A percentile compares a stretch with the other conserved stretches of the same genome.
Evolutionary conservation across 2,329 filamentous ascomycete genomes (phyloP).

Genomic region (Thielaviopsis populi): DNA sequence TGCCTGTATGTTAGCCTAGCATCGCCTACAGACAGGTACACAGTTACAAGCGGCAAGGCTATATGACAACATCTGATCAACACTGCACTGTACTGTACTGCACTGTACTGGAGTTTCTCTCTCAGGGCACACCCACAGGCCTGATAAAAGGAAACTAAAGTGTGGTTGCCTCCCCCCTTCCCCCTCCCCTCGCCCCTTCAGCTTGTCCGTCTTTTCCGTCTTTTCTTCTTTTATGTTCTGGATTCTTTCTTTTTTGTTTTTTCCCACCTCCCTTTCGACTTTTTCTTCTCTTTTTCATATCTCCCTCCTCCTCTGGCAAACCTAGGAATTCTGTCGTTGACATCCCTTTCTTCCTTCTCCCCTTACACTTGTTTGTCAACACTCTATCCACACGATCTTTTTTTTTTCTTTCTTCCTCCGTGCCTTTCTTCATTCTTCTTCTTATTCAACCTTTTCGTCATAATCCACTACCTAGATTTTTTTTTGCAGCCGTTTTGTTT

Average conservation of each 20-base stretch:
- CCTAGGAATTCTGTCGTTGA: slow-evolving; percentile 17
- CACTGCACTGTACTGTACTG: background rate
- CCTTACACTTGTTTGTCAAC: slow-evolving; percentile 12
- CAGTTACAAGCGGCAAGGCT: too few species aligned
- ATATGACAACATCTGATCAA: too few species aligned
- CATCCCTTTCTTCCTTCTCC: slow-evolving; percentile 14
- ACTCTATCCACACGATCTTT: slow-evolving; percentile 14
- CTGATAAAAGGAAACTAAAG: slow-evolving; percentile 9
- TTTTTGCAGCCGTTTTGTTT: slow-evolving; percentile 2
- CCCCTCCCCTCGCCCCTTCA: too few species aligned
- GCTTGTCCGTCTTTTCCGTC: background rate
- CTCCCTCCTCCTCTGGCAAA: slow-evolving; percentile 7
- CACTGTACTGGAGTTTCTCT: background rate
- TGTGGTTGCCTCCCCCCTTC: slow-evolving; percentile 14
- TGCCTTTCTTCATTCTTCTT: background rate
- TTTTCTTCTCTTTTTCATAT: slow-evolving; percentile 2
- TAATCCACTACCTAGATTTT: background rate
- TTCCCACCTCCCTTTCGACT: slow-evolving; percentile 1
- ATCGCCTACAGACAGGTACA: too few species aligned
- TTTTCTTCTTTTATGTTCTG: slow-evolving; percentile 2
- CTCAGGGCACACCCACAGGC: background rate
- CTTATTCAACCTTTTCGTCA: slow-evolving; percentile 2
- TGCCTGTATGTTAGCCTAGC: too few species aligned
- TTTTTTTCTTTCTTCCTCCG: slow-evolving; percentile 2
- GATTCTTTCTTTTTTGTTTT: background rate